Base-by-base conservation (phyloP, 1,139 yeast species). In the Nakaseomyces uthaithaninus region DNA sequence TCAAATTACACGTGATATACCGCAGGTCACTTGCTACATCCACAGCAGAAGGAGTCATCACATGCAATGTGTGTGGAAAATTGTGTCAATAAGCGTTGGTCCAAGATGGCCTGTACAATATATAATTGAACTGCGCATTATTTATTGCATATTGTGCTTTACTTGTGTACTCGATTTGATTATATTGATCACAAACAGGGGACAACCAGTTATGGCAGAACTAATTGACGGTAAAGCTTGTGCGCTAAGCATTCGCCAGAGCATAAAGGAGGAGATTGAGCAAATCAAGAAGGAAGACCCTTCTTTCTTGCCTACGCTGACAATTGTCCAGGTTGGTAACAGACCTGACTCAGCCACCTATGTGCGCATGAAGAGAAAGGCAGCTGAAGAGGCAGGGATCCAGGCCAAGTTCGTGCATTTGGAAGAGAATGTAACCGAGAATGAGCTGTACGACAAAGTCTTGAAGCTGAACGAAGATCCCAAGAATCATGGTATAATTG, bases 321-420 rank as follows among this genome's bases (percentile, higher is more conserved):
- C 80, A 38, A 80, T 82, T 47, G 67, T 82, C 45, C 93, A 82
- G 61, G 84, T 82, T 35, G 93, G 93, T 41, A 65, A 68, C 26
- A 70, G 89, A 53, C 85, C 87, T 6, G 93, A 82, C 54, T 80
- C 91, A 1, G 72, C 84, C 0, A 80, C 86, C 1, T 82, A 82
- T 59, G 91, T 82, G 31, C 71, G 78, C 44, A 77, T 83, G 68
- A 82, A 82, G 57, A 64, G 80, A 44, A 80, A 79, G 59, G 85
- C 89, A 4, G 95, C 97, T 24, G 67, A 72, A 49, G 93, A 84
- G 58, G 91, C 95, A 27, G 77, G 79, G 45, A 81, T 91, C 50
- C 69, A 68, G 24, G 87, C 94, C 60, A 70, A 75, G 39, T 70
- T 85, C 47, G 67, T 81, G 54, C 77, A 75, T 47, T 70, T 86